These are phyloP conservation scores for Fusarium globosum DNA, from an alignment of 2,329 filamentous ascomycete species.

Conservation along the genomic window DNA sequence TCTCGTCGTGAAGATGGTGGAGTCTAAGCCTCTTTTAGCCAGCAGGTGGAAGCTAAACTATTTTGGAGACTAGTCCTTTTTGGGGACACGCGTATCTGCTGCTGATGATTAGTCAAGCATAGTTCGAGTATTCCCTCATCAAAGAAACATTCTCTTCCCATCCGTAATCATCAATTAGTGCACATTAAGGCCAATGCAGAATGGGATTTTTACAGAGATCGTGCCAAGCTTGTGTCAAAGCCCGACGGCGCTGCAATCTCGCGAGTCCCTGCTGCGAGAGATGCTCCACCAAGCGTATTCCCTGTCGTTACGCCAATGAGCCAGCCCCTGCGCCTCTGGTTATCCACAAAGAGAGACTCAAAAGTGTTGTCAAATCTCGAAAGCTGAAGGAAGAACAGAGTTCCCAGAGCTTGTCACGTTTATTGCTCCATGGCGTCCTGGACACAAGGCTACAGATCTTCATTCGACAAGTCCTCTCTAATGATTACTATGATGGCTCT, in stretches of 20 bases:
- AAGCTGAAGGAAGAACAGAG: fast-evolving
- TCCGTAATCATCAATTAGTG: no score
- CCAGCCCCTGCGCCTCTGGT: background rate
- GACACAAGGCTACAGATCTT: constrained; percentile 6
- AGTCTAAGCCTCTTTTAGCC: constrained; percentile 3
- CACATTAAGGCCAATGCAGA: no score
- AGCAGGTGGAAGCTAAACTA: background rate
- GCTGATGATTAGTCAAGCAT: background rate
- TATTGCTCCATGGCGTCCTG: background rate
- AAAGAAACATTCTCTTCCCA: background rate
- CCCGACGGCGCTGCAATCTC: constrained; percentile 8
- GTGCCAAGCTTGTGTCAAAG: constrained; percentile 1
- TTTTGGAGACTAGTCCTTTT: background rate
- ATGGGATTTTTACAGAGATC: background rate
- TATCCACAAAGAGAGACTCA: fast-evolving
- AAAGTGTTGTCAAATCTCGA: fast-evolving
- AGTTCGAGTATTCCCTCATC: background rate
- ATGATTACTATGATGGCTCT: background rate
- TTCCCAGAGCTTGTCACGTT: fast-evolving
- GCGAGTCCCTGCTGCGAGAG: constrained; percentile 3
- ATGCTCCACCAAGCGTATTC: constrained; percentile 7
- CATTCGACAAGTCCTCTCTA: background rate
- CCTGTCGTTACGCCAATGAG: constrained; percentile 6
- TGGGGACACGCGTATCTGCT: background rate
- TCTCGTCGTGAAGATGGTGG: background rate